Evolutionary conservation across 331 rosid genomes (phyloP), one percentile per base, ranked within the genome.

Genomic region (Spiraea crenata): DNA sequence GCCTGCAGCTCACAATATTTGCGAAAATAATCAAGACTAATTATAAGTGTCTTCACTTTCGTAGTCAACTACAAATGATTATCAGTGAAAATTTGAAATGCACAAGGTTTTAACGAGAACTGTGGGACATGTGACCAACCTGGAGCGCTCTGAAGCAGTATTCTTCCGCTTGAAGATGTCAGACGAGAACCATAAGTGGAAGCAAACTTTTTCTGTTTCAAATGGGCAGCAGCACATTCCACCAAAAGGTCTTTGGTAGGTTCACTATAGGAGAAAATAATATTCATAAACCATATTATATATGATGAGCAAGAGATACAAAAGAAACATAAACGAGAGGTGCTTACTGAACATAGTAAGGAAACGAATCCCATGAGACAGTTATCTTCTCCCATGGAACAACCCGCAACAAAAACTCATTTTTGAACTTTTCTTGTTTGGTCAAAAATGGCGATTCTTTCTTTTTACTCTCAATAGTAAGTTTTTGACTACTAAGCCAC

Each of bases 311-410:
- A 44, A 73, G 42, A 48, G 25, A 19, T 35, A n/a, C 68, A 41
- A 60, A 38, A 65, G 65, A 49, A 83, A 80, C 57, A 65, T 17
- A 40, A 74, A 59, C 4, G 50, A 42, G 46, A 38, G 69, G 82
- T 63, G 73, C 77, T 84, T 95, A 95, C 99, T 87, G 70, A 51
- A 95, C 68, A 77, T 89, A 80, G 83, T 95, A 95, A 19, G 99
- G 99, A 85, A 95, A 91, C 17, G 88, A 79, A 63, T 91, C 95
- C 99, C 96, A 95, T 9, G 99, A 87, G 66, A 95, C 87, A 45
- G 89, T 85, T 70, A 89, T 82, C 74, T 89, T 91, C 85, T 95
- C 99, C 97, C 97, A 91, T 0, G 99, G 96, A 85, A 91, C 81
- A 78, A 91, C 80, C 83, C 97, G 91, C 78, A 92, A 80, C 41